Percentiles rank a stretch among this genome's conserved stretches.
Evolutionary conservation across 805 yeast species (phyloP).

Genomic region (Starmerella tilneyi): DNA sequence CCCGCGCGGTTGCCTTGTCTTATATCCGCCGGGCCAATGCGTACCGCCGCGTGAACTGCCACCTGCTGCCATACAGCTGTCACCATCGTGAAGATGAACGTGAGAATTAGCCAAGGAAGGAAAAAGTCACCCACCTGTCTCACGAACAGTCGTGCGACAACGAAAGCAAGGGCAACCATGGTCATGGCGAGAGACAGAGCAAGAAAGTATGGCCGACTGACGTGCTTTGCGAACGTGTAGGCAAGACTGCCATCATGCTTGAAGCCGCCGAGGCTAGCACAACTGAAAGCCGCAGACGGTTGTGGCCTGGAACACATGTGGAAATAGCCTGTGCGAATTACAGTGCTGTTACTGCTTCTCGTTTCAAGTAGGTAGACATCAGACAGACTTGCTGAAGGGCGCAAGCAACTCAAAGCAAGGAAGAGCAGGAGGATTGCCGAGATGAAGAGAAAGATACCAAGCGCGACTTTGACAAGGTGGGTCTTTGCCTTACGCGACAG

Average conservation of each 20-base stretch:
- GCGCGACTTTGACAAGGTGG: background rate
- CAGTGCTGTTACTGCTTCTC: background rate
- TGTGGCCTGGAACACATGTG: background rate
- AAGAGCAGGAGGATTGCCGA: slow-evolving; percentile 1
- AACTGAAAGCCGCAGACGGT: background rate
- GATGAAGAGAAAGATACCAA: background rate
- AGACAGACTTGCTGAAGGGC: background rate
- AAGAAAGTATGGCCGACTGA: slow-evolving; percentile 1
- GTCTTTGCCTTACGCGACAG: background rate
- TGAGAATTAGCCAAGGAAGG: background rate
- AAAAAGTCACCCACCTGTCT: background rate
- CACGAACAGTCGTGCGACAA: background rate
- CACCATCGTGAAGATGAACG: background rate
- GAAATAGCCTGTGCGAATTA: slow-evolving; percentile 1
- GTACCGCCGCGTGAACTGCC: slow-evolving; percentile 1
- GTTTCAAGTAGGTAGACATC: background rate
- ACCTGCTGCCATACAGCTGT: slow-evolving; percentile 8
- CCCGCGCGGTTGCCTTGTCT: background rate
- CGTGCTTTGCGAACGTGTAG: slow-evolving; percentile 4
- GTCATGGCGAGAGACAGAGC: background rate
- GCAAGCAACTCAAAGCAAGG: background rate
- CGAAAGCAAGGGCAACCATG: background rate
- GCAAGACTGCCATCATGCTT: background rate
- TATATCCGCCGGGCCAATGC: background rate
- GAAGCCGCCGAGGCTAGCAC: slow-evolving; percentile 2